These are phyloP conservation scores for Lentinula lateritia DNA, from an alignment of 768 basidiomycete genomes.

Conservation along the genomic window DNA sequence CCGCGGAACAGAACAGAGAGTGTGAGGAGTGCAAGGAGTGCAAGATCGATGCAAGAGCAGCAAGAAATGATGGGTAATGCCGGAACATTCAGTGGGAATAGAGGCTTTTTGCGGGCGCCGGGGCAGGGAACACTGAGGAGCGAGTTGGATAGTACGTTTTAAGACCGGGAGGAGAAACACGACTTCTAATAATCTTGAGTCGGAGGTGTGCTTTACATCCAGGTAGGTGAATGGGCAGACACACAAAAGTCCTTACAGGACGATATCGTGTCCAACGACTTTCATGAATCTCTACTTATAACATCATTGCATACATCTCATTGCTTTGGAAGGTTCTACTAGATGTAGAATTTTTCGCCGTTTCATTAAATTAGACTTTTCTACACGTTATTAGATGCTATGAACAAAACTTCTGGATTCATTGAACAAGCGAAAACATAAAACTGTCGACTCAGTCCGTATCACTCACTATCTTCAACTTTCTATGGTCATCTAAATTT, in stretches of 20 bases:
- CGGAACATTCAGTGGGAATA: slow-evolving; percentile 16
- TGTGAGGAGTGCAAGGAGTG: not conserved
- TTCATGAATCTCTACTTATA: not conserved
- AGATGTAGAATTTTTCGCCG: not conserved
- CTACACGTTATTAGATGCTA: not conserved
- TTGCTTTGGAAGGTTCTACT: not conserved
- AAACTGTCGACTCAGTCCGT: too few relatives aligned
- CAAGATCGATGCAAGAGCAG: not conserved
- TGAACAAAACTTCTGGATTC: too few relatives aligned
- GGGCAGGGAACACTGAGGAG: not conserved
- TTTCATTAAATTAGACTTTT: not conserved
- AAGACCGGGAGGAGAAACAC: not conserved
- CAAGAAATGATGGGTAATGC: slow-evolving; percentile 19
- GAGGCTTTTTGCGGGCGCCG: slow-evolving; percentile 2
- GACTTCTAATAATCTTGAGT: too few relatives aligned
- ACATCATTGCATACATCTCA: not conserved
- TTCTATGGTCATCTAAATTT: too few relatives aligned
- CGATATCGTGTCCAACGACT: not conserved
- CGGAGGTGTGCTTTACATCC: too few relatives aligned
- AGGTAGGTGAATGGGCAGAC: too few relatives aligned
- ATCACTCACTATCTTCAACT: too few relatives aligned
- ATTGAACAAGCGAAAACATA: too few relatives aligned
- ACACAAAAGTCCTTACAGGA: too few relatives aligned
- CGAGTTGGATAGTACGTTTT: not conserved
- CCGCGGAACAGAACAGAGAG: slow-evolving; percentile 4